Evolutionary conservation across 75 land plant genomes (phyloP).

Genomic region (Pseudotsuga menziesii): DNA sequence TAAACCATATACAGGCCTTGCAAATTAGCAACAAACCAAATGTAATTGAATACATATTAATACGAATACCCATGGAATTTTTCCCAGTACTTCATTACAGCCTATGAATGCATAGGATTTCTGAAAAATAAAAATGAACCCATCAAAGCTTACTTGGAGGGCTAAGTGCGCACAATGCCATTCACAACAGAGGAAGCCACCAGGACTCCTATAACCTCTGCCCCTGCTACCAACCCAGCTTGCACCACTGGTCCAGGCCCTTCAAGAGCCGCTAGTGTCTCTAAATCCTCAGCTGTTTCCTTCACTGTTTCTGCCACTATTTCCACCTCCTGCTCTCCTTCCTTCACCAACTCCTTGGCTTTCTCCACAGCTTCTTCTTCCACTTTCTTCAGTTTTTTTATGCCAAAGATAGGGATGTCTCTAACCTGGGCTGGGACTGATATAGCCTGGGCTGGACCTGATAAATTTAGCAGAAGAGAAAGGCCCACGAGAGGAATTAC

Average conservation of each 20-base stretch:
- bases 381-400: slow-evolving; percentile 26
- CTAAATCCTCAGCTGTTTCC: slow-evolving; percentile 16
- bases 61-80: not conserved
- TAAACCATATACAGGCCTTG: not conserved
- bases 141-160: slow-evolving; percentile 7
- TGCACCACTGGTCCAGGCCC: slow-evolving; percentile 32
- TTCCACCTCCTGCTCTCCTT: slow-evolving; percentile 32
- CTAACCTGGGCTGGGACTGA: slow-evolving; percentile 24
- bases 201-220: slow-evolving; percentile 50
- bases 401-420: slow-evolving; percentile 59
- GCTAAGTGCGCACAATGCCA: slow-evolving; percentile 50
- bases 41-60: not conserved
- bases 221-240: slow-evolving; percentile 60
- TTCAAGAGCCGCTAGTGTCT: slow-evolving; percentile 9
- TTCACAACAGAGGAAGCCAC: slow-evolving; percentile 56
- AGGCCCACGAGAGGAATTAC: not conserved
- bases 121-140: not conserved
- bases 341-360: slow-evolving; percentile 42
- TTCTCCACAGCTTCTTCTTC: slow-evolving; percentile 39
- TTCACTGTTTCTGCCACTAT: slow-evolving; percentile 26
- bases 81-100: not conserved
- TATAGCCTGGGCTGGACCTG: slow-evolving; percentile 23
- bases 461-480: not conserved
- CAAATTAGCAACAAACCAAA: no score
- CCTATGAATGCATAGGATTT: not conserved